These are phyloP conservation scores for Globisporangium alternatum DNA, from an alignment of 352 stramenopile genomes.

Conservation along the genomic window DNA sequence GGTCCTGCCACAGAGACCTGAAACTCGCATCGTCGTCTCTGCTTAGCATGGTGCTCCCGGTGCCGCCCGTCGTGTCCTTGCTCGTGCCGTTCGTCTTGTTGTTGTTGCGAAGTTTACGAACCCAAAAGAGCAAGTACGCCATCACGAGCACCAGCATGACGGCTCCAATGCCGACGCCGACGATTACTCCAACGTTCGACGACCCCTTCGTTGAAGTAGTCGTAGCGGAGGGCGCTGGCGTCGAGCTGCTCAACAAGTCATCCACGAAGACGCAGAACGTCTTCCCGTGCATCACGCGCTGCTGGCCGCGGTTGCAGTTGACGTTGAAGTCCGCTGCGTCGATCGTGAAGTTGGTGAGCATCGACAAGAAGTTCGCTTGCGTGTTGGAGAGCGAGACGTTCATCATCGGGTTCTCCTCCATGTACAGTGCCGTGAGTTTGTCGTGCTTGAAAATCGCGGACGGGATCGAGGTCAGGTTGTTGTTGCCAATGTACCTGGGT, in stretches of 20 bases:
- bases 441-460: neutral
- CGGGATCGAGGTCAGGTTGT: neutral
- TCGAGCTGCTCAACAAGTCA: constrained; percentile 19
- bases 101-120: neutral
- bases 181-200: constrained; percentile 21
- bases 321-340: constrained; percentile 35
- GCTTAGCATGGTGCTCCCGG: neutral
- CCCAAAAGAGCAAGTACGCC: neutral
- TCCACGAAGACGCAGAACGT: constrained; percentile 30
- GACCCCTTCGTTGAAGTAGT: neutral
- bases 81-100: neutral
- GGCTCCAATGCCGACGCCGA: constrained; percentile 13
- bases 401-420: constrained; percentile 7
- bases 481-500: neutral
- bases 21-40: neutral
- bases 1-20: constrained; percentile 40
- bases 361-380: constrained; percentile 22
- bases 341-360: constrained; percentile 15
- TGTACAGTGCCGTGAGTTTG: neutral
- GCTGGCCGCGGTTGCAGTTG: constrained; percentile 13
- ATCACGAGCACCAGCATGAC: constrained; percentile 2
- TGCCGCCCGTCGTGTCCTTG: neutral
- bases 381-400: neutral
- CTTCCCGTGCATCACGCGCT: constrained; percentile 24
- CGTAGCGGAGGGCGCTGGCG: neutral